Evolutionary conservation across 2,329 filamentous ascomycete species (phyloP).

Genomic region (Chaetomium globosum): DNA sequence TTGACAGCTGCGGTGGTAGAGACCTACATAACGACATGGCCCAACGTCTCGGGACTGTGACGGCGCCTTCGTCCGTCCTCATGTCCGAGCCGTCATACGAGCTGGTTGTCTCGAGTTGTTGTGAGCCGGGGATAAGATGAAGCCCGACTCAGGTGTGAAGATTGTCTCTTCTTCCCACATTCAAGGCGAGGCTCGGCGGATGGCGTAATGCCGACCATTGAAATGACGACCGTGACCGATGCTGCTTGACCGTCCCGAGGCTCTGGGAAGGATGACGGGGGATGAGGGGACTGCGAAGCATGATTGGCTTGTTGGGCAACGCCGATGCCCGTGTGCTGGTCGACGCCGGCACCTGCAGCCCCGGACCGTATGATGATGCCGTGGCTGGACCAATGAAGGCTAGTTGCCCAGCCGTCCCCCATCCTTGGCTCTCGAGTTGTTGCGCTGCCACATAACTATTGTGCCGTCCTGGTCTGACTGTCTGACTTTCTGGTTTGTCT

Average conservation of each 20-base stretch:
- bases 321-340: neutral
- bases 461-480: neutral
- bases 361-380: conserved; percentile 14
- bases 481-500: neutral
- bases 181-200: neutral
- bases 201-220: neutral
- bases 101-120: neutral
- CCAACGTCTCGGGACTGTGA: conserved; percentile 2
- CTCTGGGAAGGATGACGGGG: conserved; percentile 20
- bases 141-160: neutral
- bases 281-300: neutral
- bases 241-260: conserved; percentile 14
- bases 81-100: neutral
- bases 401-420: neutral
- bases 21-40: neutral
- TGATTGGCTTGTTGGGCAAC: conserved; percentile 6
- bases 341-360: conserved; percentile 2
- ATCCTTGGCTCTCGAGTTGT: neutral
- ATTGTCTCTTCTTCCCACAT: neutral
- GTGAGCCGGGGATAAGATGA: neutral
- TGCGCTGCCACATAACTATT: conserved; percentile 7
- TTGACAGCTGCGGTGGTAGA: conserved; percentile 20
- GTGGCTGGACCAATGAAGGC: conserved; percentile 11
- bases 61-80: neutral
- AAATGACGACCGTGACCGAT: neutral